Percentiles rank a stretch among this genome's conserved stretches.
Conservation (phyloP, 1,284 basidiomycete genomes). For the Retiboletus flavoniger region DNA sequence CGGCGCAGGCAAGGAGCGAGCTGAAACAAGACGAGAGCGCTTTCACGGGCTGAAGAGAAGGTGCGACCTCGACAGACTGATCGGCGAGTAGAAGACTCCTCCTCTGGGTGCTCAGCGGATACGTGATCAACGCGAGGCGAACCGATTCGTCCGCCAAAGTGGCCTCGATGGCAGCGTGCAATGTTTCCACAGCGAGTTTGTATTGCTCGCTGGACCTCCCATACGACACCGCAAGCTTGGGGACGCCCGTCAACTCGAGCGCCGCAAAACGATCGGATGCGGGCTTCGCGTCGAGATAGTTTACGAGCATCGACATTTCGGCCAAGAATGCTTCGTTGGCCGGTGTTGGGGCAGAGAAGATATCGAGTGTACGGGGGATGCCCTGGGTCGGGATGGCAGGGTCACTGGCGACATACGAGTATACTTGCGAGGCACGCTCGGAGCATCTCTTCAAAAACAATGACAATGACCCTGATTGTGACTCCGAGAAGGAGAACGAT, state of each 20-base stretch:
- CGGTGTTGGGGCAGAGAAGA: conserved; percentile 40
- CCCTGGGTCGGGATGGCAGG: conserved; percentile 27
- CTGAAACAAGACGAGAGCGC: conserved; percentile 65
- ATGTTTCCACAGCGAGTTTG: conserved; percentile 40
- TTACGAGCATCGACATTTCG: conserved; percentile 45
- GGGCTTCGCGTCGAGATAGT: conserved; percentile 50
- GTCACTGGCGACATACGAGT: conserved; percentile 49
- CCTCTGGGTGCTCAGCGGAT: conserved; percentile 32
- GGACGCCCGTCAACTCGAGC: conserved; percentile 54
- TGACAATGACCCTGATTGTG: conserved; percentile 28
- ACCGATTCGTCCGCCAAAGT: conserved; percentile 41
- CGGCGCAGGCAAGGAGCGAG: conserved; percentile 53
- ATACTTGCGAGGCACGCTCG: conserved; percentile 56
- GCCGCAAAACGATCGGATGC: conserved; percentile 53
- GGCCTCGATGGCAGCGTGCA: conserved; percentile 46
- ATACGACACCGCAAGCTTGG: conserved; percentile 44
- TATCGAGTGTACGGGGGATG: conserved; percentile 41
- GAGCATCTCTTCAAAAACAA: conserved; percentile 55
- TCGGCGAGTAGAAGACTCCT: conserved; percentile 44
- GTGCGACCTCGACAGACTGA: conserved; percentile 40
- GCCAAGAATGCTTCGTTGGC: conserved; percentile 41
- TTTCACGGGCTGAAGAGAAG: conserved; percentile 48
- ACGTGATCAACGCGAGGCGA: conserved; percentile 55
- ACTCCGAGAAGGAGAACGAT: conserved; percentile 40
- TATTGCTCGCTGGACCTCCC: conserved; percentile 59